These are phyloP conservation scores for Fonsecaea erecta DNA, from an alignment of 2,329 filamentous ascomycete species.

Conservation along the genomic window DNA sequence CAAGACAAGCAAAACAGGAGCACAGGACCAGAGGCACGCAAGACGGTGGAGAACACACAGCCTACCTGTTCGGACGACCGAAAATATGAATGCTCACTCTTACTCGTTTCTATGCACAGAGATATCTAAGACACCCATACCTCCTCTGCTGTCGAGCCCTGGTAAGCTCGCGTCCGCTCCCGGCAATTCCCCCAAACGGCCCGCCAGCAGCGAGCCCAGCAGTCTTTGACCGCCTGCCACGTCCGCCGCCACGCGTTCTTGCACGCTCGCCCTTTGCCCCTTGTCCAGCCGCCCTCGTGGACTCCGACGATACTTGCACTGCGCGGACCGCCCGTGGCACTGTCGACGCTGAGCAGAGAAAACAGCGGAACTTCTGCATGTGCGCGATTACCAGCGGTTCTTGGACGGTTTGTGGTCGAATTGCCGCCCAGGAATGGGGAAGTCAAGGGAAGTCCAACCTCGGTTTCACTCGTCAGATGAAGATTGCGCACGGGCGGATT, in stretches of 20 bases:
- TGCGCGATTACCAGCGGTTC: background rate
- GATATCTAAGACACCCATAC: background rate
- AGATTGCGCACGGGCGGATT: background rate
- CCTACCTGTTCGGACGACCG: too few species aligned
- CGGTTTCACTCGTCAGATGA: background rate
- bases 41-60: background rate
- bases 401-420: background rate
- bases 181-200: background rate
- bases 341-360: background rate
- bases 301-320: conserved; percentile 3
- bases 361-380: background rate
- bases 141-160: background rate
- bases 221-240: conserved; percentile 11
- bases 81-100: background rate
- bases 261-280: background rate
- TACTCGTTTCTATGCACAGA: background rate
- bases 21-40: background rate
- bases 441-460: background rate
- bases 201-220: conserved; percentile 8
- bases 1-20: too few species aligned
- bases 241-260: conserved; percentile 2
- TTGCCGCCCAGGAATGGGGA: background rate
- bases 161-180: background rate
- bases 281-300: background rate
- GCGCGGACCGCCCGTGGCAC: background rate